Evolutionary conservation across 768 basidiomycete species (phyloP), one percentile per base, ranked within the genome.

Genomic region (Suillus occidentalis): DNA sequence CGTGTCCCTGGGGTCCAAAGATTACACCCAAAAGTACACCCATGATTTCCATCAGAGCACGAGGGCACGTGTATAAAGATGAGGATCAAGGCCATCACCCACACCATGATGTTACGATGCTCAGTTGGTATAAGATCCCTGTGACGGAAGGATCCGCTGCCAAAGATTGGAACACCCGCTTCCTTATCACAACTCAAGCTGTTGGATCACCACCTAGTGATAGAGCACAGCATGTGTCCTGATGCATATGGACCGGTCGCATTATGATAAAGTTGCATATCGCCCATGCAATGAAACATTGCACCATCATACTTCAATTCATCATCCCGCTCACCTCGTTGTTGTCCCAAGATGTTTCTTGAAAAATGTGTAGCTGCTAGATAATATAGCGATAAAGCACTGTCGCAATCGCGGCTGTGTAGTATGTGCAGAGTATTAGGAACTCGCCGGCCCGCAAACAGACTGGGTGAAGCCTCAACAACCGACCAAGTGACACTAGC

Each of bases 301-400:
- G 59, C 61, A 70, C 59, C 57, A 63, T 22, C 22, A 65, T 56
- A 7, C 63, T 63, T 9, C 50, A 63, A 47, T 70, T 56, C 13
- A 52, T 61, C 64, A 65, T 53, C 6, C 12, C 63, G 1, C 63
- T 43, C 50, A 65, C 66, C 18, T 37, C 40, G 22, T 60, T 4
- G 62, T 62, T 25, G 22, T 16, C 12, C 52, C 53, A 47, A 53
- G 59, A 61, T 36, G 22, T 10, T 6, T 47, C 61, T 55, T 57
- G 57, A 62, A 69, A 34, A 57, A 47, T 31, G 39, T 61, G 56
- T 64, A 66, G 37, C 60, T 57, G 36, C 71, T 65, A 34, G 56
- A 69, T 31, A 10, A 18, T 53, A 34, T 34, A 34, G 53, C 53
- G 16, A 67, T 63, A 13, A 69, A 73, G 39, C 53, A 61, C 6